Percentiles rank a stretch among this genome's conserved stretches.
These are phyloP conservation scores for Aspergillus pseudotamarii DNA, from an alignment of 2,329 filamentous ascomycete species.

Conservation along the genomic window DNA sequence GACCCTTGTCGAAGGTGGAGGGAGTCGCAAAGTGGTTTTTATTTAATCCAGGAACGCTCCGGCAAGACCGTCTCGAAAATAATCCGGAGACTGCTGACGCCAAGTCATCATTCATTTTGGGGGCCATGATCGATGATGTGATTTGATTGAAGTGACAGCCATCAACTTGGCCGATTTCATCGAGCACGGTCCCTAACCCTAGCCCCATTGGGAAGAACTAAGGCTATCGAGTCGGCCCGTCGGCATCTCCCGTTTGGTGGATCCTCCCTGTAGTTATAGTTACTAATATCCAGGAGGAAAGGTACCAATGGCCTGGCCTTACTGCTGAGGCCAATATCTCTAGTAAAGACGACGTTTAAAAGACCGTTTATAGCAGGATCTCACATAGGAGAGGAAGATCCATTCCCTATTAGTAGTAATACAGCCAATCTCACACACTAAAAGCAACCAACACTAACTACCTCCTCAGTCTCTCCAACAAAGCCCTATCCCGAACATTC, in stretches of 20 bases:
- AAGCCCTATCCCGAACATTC: slow-evolving; percentile 14
- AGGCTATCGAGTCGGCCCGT: background rate
- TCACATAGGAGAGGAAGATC: background rate
- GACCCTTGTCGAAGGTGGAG: background rate
- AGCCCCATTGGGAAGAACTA: background rate
- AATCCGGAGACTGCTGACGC: background rate
- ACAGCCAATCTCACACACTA: background rate
- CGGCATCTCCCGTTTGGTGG: background rate
- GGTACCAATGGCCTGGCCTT: no score
- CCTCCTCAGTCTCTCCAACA: slow-evolving; percentile 3
- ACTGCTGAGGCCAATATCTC: no score
- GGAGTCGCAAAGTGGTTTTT: background rate
- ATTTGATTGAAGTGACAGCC: no score
- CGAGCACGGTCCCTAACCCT: background rate
- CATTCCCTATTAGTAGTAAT: background rate
- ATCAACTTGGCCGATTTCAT: no score
- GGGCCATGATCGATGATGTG: background rate
- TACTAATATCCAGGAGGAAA: no score
- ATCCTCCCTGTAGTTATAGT: no score
- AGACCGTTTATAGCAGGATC: no score
- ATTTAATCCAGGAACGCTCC: background rate
- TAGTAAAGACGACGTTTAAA: rapidly evolving
- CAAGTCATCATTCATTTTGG: background rate
- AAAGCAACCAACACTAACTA: background rate
- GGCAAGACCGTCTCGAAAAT: background rate